A percentile compares a stretch with the other conserved stretches of the same genome.
Evolutionary conservation across 225 moss, liverwort and hornwort genomes (phyloP).

Genomic region (Straminergon stramineum): DNA sequence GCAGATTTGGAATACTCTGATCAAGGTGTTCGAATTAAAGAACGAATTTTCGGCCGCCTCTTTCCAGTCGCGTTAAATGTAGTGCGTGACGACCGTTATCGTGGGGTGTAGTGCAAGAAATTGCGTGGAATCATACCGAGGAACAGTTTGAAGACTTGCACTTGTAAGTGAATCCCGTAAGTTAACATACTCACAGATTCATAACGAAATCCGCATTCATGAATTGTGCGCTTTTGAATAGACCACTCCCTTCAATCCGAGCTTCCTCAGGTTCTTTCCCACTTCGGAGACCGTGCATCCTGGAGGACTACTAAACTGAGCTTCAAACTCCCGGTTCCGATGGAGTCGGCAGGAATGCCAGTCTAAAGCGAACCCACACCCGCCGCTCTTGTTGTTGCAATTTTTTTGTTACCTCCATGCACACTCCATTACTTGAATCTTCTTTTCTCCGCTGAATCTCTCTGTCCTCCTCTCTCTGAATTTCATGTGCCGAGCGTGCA

Average conservation of each 20-base stretch:
- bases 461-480: neutral
- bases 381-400: neutral
- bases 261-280: neutral
- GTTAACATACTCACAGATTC: neutral
- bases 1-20: neutral
- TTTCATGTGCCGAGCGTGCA: neutral
- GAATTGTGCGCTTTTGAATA: neutral
- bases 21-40: neutral
- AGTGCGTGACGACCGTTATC: neutral
- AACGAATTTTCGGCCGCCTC: neutral
- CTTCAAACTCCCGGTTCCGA: neutral
- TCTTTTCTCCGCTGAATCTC: neutral
- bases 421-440: neutral
- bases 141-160: neutral
- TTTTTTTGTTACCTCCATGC: neutral
- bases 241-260: neutral
- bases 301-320: neutral
- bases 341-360: conserved; percentile 10
- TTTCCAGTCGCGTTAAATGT: neutral
- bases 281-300: neutral
- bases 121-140: neutral
- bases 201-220: neutral
- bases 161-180: neutral
- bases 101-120: neutral
- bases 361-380: neutral